A percentile compares a stretch with the other conserved stretches of the same genome.
Evolutionary conservation across 139 green algal genomes (phyloP).

Genomic region (Tetraselmis chui): DNA sequence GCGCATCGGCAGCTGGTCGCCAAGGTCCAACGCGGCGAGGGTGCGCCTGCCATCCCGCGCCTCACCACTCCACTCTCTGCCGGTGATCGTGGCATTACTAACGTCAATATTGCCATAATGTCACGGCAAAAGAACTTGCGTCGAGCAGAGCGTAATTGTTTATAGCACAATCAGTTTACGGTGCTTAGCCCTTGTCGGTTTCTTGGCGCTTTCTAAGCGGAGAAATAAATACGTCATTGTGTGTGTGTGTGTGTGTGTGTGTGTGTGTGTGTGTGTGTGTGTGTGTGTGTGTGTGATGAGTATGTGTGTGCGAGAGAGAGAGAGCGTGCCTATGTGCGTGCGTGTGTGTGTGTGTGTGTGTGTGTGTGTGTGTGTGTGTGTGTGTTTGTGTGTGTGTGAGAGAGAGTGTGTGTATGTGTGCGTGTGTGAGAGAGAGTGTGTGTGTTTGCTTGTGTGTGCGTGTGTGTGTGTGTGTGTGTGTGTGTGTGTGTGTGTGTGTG

Average conservation of each 20-base stretch:
- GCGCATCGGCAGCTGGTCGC: neutral
- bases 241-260: neutral
- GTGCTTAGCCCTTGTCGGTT: no score
- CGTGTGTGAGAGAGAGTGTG: neutral
- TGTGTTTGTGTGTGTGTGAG: neutral
- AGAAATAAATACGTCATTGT: neutral
- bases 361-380: neutral
- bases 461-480: neutral
- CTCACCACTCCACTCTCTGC: no score
- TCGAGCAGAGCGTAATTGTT: neutral
- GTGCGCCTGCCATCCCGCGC: no score
- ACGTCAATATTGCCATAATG: no score
- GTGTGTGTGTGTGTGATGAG: neutral
- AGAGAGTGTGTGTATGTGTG: neutral
- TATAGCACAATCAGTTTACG: no score
- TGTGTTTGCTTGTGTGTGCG: neutral
- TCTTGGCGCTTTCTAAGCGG: no score
- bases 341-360: neutral
- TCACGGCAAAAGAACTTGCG: neutral
- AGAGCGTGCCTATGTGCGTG: neutral
- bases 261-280: neutral
- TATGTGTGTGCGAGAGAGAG: neutral
- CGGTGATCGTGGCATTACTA: no score
- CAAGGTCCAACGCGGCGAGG: no score
- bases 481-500: neutral